Base-by-base conservation (phyloP, 208 protist species). In the Pavlovales sp. region DNA sequence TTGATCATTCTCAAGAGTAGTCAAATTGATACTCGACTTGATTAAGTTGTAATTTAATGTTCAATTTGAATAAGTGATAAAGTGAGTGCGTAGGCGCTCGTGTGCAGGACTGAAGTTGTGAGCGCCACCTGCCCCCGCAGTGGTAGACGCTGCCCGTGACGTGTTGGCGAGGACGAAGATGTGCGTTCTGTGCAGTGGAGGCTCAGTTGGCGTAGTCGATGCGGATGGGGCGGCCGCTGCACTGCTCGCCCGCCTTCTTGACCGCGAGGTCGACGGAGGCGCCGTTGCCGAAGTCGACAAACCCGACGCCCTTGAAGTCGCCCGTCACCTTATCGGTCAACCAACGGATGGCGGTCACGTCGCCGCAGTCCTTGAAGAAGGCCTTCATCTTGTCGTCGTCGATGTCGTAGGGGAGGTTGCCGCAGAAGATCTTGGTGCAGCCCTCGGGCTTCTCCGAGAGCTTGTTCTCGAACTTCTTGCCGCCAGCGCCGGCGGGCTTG, bases 241-340 rank as follows among this genome's bases (percentile, higher is more conserved):
- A n/a, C 5, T 11, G 26, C 37, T 85, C 46, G 46, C 80, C 80
- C 18, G 37, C 80, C 34, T 39, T 22, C 34, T 22, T 42, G 34
- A 85, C 46, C 37, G 80, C 80, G 32, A 42, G 38, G 79, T 81
- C 77, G 18, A 81, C 77, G 40, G 26, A 36, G 22, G 77, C 77
- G 20, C 10, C 36, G 77, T 4, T 34, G 38, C 36, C 77, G 32
- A 81, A 81, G n/a, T 32, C 77, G 28, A 81, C 39, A 30, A 81
- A 81, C 26, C 77, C 82, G 34, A 86, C 38, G 22, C 82, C 82
- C 82, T 86, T 86, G 82, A 86, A 86, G 26, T 86, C 82, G 36
- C 57, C 57, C 47, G 82, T 78, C n/a, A 4, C 77, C 82, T 26
- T 42, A 39, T 86, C 82, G 38, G 67, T 86, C 14, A 86, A 57